Evolutionary conservation across 1,284 basidiomycete species (phyloP).

Genomic region (Sporisorium reilianum): DNA sequence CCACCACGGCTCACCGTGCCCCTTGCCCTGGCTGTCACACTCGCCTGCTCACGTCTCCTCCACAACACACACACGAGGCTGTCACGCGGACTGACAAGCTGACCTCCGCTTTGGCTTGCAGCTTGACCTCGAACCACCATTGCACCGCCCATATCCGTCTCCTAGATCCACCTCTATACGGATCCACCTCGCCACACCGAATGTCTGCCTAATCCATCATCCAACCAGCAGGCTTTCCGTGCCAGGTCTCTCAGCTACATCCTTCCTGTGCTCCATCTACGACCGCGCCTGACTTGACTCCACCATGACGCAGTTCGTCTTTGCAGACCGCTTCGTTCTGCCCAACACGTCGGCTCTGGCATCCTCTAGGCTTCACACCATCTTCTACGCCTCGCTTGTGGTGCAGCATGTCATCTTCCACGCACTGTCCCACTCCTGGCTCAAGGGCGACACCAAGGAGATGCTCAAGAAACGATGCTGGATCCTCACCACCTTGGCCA

Average conservation of each 20-base stretch:
- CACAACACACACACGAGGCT: not conserved
- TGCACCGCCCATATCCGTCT: not conserved
- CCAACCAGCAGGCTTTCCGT: not conserved
- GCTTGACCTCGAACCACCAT: not conserved
- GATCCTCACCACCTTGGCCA: conserved; percentile 67
- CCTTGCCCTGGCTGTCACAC: not conserved
- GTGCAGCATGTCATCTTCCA: conserved; percentile 64
- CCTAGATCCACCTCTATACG: conserved; percentile 1
- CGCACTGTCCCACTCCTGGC: conserved; percentile 50
- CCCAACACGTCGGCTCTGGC: conserved; percentile 34
- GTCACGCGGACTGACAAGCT: not conserved
- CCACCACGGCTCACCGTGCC: not conserved
- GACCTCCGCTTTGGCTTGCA: not conserved
- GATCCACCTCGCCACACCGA: not conserved
- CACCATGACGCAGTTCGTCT: conserved; percentile 43
- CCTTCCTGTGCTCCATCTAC: not conserved
- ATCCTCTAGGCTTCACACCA: conserved; percentile 31
- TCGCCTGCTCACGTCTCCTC: not conserved
- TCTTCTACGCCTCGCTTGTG: conserved; percentile 54
- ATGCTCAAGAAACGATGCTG: conserved; percentile 65
- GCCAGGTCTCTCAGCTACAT: not conserved
- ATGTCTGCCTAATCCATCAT: not conserved
- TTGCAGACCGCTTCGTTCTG: conserved; percentile 44
- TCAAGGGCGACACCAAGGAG: conserved; percentile 49
- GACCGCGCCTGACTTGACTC: not conserved